Percentiles rank a stretch among this genome's conserved stretches.
Evolutionary conservation across 1,284 basidiomycete genomes (phyloP).

Genomic region (Inonotus hispidus): DNA sequence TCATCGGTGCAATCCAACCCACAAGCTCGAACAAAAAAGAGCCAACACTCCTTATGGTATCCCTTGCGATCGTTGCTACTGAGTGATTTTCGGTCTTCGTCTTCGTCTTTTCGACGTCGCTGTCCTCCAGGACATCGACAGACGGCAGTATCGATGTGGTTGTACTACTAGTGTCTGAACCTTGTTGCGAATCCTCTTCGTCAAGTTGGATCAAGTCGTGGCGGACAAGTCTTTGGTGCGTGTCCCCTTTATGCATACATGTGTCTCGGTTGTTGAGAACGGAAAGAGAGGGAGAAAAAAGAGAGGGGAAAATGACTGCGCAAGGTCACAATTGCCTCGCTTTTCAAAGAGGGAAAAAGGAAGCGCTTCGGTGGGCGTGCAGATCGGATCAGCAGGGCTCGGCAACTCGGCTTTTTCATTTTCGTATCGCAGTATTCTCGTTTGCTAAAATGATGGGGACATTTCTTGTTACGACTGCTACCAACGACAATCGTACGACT

Average conservation of each 20-base stretch:
- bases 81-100: not conserved
- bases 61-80: not conserved
- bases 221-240: conserved; percentile 9
- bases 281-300: not conserved
- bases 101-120: conserved; percentile 6
- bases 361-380: not conserved
- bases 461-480: not conserved
- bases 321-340: not conserved
- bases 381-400: no score
- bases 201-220: not conserved
- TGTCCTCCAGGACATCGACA: not conserved
- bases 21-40: not conserved
- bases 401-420: no score
- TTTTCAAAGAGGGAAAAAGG: not conserved
- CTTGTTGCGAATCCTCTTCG: not conserved
- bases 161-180: not conserved
- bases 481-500: not conserved
- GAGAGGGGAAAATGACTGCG: not conserved
- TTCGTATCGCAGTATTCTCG: no score
- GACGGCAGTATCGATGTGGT: not conserved
- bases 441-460: no score
- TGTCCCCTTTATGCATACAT: conserved; percentile 16
- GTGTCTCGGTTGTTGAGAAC: not conserved
- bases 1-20: conserved; percentile 4
- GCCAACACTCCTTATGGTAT: not conserved